These are phyloP conservation scores for Pseudocercospora vitis DNA, from an alignment of 2,329 filamentous ascomycete genomes.

Conservation along the genomic window DNA sequence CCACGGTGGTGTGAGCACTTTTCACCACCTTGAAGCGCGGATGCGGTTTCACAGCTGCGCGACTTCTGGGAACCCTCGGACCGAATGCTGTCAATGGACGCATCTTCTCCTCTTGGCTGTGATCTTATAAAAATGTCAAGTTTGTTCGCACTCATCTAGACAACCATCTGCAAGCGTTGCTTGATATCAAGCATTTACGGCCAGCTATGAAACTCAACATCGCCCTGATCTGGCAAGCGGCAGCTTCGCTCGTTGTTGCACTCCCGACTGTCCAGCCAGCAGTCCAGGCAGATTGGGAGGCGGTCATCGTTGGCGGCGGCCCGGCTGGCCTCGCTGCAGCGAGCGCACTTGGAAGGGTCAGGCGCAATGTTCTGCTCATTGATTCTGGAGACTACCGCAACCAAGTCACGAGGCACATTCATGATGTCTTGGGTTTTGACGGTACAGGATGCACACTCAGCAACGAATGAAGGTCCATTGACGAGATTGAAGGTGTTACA, in stretches of 20 bases:
- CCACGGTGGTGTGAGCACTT: not conserved
- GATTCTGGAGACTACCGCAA: conserved; percentile 29
- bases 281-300: conserved; percentile 16
- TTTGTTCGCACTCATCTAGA: not conserved
- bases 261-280: conserved; percentile 4
- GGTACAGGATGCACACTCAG: no score
- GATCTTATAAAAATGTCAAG: not conserved
- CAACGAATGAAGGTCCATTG: no score
- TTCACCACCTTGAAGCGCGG: not conserved
- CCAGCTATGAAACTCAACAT: conserved; percentile 12
- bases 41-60: not conserved
- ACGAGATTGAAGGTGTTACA: conserved; percentile 17
- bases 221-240: conserved; percentile 3
- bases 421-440: conserved; percentile 25
- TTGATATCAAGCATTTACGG: not conserved
- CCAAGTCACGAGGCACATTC: conserved; percentile 22
- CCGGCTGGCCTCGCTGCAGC: conserved; percentile 28
- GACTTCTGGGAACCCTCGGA: no score
- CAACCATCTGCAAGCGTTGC: not conserved
- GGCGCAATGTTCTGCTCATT: conserved; percentile 26
- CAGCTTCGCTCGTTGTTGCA: not conserved
- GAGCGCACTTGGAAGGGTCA: conserved; percentile 26
- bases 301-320: conserved; percentile 22
- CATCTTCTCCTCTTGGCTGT: not conserved
- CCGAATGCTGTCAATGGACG: no score